Evolutionary conservation across 2,329 filamentous ascomycete genomes (phyloP), one percentile per base, ranked within the genome.

Genomic region (Lecanoromycetidae sp.): DNA sequence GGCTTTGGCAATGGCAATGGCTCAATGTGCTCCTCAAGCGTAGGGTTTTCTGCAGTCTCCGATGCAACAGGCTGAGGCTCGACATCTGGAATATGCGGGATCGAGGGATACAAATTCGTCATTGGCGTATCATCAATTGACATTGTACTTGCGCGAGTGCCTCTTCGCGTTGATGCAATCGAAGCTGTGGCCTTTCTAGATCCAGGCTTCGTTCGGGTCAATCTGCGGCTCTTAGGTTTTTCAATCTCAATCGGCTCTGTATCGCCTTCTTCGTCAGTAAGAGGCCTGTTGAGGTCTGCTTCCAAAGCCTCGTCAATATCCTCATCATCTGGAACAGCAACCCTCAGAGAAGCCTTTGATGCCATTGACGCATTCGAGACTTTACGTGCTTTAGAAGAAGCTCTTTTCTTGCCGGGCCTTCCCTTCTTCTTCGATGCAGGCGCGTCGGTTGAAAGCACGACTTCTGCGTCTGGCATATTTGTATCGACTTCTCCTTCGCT

Each of bases 251-350:
- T 27, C n/a, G 35, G 32, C 23, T 44, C 44, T 8, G 43, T 10
- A 13, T 71, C 62, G 22, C 70, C 67, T 43, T 79, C 76, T 13
- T 77, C 74, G 29, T 79, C 75, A 2, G 68, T 72, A 20, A 54
- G 30, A 25, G 52, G 52, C 17, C 70, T 66, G 35, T 80, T 75
- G 8, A 84, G 69, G 48, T 82, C 81, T 2, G 75, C 77, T 56
- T 82, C 74, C 1, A 85, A 66, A 40, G 77, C 76, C 19, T 74
- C 73, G 43, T 85, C 78, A 30, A 84, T 72, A 52, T 83, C 80
- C 1, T 78, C 75, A 51, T 84, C 79, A 46, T 77, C 70, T 0
- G 74, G 72, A 9, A 75, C 62, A 4, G 62, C 62, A 13, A 64
- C 63, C n/a, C 67, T 65, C 6, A 65, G 57, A 1, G 67, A 65